phyloP scores from a whole-genome alignment of 345 rosid genomes.

The Eucalyptus erythrocorys region DNA sequence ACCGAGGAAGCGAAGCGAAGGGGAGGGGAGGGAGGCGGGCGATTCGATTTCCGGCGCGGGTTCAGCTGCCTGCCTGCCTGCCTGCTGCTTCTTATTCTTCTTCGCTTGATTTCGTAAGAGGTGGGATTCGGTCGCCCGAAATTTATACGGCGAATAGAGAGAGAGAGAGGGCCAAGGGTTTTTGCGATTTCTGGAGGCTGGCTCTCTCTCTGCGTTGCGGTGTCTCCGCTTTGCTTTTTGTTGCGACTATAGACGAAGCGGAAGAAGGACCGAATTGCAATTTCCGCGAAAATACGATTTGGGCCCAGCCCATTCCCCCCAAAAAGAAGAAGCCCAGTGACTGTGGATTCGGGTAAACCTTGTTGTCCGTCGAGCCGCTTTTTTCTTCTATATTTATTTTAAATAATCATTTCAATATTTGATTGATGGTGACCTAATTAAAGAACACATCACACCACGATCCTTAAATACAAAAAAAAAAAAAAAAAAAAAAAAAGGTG shows the following conservation, averaged over 20 bases:
- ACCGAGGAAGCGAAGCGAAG: background rate
- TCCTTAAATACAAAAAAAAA: no score
- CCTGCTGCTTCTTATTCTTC: background rate
- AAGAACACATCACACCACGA: background rate
- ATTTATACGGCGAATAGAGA: background rate
- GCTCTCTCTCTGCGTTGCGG: background rate
- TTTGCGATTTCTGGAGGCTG: background rate
- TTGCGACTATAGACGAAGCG: background rate
- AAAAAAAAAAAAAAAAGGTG: no score
- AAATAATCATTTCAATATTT: background rate
- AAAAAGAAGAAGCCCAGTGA: background rate
- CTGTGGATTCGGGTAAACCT: background rate
- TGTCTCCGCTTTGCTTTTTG: background rate
- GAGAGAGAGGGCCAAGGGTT: background rate
- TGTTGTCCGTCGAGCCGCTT: background rate
- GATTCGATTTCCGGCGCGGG: background rate
- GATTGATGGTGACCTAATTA: accelerated
- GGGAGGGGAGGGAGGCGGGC: background rate
- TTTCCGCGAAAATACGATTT: background rate
- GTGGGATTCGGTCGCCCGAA: background rate
- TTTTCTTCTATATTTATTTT: background rate
- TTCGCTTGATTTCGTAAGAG: background rate
- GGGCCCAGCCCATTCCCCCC: background rate
- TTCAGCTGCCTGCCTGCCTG: background rate
- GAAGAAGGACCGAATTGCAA: background rate